These are phyloP conservation scores for Vaccinium darrowii DNA, from an alignment of 148 eudicot species.

Conservation along the genomic window DNA sequence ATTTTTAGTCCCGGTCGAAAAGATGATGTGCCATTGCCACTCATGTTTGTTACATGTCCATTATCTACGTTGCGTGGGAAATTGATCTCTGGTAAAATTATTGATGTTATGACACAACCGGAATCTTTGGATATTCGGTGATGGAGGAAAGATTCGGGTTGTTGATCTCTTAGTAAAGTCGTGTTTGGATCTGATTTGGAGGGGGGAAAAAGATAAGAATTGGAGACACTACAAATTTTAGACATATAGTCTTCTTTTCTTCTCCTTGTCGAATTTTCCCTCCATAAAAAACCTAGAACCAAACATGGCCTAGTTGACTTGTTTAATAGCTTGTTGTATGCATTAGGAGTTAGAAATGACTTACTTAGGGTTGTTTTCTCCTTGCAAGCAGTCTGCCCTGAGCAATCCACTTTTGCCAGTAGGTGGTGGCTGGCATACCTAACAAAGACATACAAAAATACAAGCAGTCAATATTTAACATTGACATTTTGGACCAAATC, in stretches of 20 bases:
- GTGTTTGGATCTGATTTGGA: not conserved
- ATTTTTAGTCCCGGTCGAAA: not conserved
- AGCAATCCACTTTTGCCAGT: constrained; percentile 60
- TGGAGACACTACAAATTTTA: not conserved
- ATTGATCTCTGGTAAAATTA: not conserved
- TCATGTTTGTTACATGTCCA: constrained; percentile 12
- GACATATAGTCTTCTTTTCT: not conserved
- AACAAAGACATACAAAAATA: constrained; percentile 12
- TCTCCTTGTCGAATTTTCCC: not conserved
- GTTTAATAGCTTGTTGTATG: not conserved
- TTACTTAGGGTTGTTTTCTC: constrained; percentile 49
- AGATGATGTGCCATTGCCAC: not conserved
- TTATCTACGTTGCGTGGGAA: constrained; percentile 6
- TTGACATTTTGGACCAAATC: no score
- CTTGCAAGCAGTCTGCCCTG: constrained; percentile 48
- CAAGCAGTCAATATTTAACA: constrained; percentile 4
- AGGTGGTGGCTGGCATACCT: constrained; percentile 53
- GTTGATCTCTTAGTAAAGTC: not conserved
- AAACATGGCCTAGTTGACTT: not conserved
- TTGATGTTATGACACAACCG: not conserved
- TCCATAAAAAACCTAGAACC: constrained; percentile 1
- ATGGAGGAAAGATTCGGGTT: not conserved
- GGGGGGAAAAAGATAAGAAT: not conserved
- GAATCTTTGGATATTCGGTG: not conserved
- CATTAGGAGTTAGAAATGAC: constrained; percentile 11